Percentiles rank a stretch among this genome's conserved stretches.
Evolutionary conservation across 768 basidiomycete genomes (phyloP).

Genomic region (Hericium coralloides): DNA sequence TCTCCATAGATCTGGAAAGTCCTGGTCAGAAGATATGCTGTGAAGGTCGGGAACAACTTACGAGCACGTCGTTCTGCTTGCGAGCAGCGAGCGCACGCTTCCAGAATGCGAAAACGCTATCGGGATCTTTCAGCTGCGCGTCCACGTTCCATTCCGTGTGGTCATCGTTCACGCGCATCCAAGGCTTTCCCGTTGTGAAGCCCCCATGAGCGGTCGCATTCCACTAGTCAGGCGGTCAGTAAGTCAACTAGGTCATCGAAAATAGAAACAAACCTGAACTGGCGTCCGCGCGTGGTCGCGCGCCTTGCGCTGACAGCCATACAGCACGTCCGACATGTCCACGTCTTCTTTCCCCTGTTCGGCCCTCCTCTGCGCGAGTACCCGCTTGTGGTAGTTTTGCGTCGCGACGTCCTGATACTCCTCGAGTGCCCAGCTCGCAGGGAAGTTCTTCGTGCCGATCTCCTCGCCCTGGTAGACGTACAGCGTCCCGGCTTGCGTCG

Average conservation of each 20-base stretch:
- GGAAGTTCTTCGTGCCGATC: conserved; percentile 57
- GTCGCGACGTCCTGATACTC: conserved; percentile 67
- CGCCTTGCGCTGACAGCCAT: conserved; percentile 49
- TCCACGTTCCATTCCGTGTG: conserved; percentile 51
- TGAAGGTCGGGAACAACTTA: conserved; percentile 20
- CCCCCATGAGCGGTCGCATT: conserved; percentile 44
- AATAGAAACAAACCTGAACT: conserved; percentile 42
- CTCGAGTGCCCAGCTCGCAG: conserved; percentile 53
- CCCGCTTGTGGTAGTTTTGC: conserved; percentile 48
- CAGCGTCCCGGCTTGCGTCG: conserved; percentile 54
- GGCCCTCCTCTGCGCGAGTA: conserved; percentile 28
- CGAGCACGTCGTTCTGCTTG: conserved; percentile 45
- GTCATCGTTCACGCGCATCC: conserved; percentile 73
- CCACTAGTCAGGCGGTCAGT: conserved; percentile 36
- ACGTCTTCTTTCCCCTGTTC: conserved; percentile 29
- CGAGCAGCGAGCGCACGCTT: conserved; percentile 43
- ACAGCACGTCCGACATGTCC: conserved; percentile 55
- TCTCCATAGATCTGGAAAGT: conserved; percentile 48
- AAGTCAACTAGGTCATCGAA: not conserved
- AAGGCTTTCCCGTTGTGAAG: conserved; percentile 56
- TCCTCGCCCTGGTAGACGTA: conserved; percentile 76
- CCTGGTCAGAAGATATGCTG: not conserved
- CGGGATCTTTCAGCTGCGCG: conserved; percentile 34
- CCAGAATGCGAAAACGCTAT: conserved; percentile 57
- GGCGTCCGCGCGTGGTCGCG: conserved; percentile 67